phyloP scores from a whole-genome alignment of 2,329 filamentous ascomycete species.

The Aureobasidium lini region DNA sequence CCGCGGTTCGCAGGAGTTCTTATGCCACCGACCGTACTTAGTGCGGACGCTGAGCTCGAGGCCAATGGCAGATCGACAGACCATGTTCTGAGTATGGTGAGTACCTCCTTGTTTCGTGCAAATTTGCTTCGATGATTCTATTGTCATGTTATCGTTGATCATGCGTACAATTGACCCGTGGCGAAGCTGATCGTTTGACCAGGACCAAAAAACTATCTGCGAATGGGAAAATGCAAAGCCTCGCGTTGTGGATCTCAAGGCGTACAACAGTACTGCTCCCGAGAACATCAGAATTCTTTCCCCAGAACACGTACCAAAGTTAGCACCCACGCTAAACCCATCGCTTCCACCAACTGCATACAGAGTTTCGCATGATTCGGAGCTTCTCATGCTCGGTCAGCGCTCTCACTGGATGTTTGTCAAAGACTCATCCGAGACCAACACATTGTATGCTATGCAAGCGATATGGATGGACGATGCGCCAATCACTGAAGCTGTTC shows the following conservation, averaged over 20 bases:
- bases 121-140: no score
- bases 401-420: background rate
- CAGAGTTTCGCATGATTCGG: background rate
- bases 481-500: background rate
- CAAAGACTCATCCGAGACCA: background rate
- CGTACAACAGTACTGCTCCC: background rate
- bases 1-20: background rate
- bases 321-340: background rate
- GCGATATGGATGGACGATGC: background rate
- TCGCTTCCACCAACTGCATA: background rate
- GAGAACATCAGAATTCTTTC: background rate
- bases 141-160: no score
- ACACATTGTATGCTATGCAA: background rate
- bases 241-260: background rate
- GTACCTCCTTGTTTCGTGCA: background rate
- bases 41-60: background rate
- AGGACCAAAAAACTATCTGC: background rate
- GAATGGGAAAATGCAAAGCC: background rate
- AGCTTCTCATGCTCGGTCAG: background rate
- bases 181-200: no score
- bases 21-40: background rate
- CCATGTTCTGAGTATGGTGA: background rate
- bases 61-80: background rate
- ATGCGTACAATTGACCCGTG: no score
- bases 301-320: background rate